Evolutionary conservation across 345 rosid species (phyloP), one percentile per base, ranked within the genome.

Genomic region (Viola odorata): DNA sequence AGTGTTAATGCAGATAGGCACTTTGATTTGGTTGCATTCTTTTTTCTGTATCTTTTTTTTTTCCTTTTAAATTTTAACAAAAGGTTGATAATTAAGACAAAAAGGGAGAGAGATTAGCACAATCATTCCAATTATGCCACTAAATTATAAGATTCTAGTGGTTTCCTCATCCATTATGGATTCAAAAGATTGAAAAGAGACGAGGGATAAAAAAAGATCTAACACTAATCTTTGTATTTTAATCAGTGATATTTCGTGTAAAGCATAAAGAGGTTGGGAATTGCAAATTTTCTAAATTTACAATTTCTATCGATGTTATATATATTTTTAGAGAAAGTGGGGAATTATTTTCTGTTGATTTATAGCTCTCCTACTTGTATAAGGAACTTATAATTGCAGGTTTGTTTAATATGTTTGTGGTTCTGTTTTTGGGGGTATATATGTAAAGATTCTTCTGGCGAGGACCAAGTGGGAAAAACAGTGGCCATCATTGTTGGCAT

Each of bases 401-500:
- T 23, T 23, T 23, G 32, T 23, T 23, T 23, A 23, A 23, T 23
- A 23, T 23, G 32, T 23, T 2, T 23, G 32, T 23, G 32, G 32
- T 23, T 23, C 1, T 48, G 58, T 63, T 55, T 9, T 16, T 53
- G 64, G 62, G 55, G 50, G 63, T 53, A 57, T 60, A 10, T 64
- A 41, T 40, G 59, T 51, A 11, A 32, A 92, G 98, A 80, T 77
- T 80, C 96, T 58, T 70, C 81, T 59, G 70, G 69, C 48, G 84
- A 75, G 41, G 98, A 89, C 69, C 61, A 77, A 40, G 78, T 68
- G 48, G 96, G 96, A 1, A 89, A 83, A 80, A 79, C 96, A 32
- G 89, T 89, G 0, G 91, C 98, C 58, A 85, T 89, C 4, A 82
- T 84, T 41, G 89, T 92, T 10, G 98, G 98, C 45, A 78, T 72